phyloP scores from a whole-genome alignment of 371 early-diverging fungal species.

The Batkoa obscura region DNA sequence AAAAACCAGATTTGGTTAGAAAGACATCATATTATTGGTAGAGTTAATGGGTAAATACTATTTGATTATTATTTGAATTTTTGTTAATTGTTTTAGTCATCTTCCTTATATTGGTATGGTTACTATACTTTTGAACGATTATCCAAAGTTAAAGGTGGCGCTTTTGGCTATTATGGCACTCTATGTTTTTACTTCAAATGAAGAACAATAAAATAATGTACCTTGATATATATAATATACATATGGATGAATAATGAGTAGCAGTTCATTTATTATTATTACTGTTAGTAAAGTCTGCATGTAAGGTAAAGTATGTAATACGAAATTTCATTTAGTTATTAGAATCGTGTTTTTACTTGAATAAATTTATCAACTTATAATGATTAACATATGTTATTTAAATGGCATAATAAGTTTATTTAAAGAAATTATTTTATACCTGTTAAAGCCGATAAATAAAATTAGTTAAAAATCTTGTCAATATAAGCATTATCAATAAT shows the following conservation, averaged over 20 bases:
- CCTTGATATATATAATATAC: not conserved
- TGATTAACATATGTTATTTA: no score
- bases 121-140: conserved; percentile 90
- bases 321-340: no score
- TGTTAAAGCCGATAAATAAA: no score
- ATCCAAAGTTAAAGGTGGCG: conserved; percentile 69
- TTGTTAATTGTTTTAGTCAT: conserved; percentile 23
- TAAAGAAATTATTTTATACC: no score
- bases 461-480: no score
- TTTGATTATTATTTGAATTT: conserved; percentile 5
- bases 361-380: no score
- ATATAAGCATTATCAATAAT: no score
- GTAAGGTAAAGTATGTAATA: no score
- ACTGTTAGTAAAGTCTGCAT: no score
- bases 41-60: conserved; percentile 63
- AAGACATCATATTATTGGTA: conserved; percentile 70
- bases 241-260: not conserved
- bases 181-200: conserved; percentile 25
- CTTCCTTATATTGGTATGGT: conserved; percentile 92
- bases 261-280: not conserved
- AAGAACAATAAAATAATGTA: conserved; percentile 3
- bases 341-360: no score
- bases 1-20: conserved; percentile 77
- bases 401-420: no score
- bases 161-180: conserved; percentile 61